These are phyloP conservation scores for Coelastrella sp. DNA, from an alignment of 139 green algal species.

Conservation along the genomic window DNA sequence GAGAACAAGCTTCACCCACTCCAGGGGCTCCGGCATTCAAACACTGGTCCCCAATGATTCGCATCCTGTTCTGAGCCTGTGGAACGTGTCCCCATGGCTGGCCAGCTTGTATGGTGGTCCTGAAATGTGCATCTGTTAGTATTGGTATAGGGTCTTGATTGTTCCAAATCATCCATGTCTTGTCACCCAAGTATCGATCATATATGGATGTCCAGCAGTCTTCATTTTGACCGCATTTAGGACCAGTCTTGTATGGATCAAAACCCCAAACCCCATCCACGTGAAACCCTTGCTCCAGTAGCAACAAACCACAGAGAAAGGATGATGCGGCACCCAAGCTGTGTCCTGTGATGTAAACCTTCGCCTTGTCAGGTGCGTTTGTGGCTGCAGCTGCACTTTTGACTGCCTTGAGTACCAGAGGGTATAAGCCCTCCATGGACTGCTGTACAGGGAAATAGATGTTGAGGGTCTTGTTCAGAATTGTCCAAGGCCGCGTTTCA, in stretches of 20 bases:
- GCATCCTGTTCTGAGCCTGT: neutral
- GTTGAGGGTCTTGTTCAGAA: neutral
- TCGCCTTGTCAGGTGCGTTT: neutral
- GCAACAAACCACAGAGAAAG: neutral
- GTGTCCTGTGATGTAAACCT: neutral
- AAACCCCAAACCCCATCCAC: neutral
- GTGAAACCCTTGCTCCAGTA: neutral
- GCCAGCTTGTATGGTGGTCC: neutral
- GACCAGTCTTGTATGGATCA: no score
- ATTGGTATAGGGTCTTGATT: constrained; percentile 15
- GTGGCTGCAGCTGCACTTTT: constrained; percentile 1
- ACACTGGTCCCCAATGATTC: constrained; percentile 15
- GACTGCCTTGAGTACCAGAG: neutral
- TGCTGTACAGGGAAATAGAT: neutral
- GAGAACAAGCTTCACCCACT: neutral
- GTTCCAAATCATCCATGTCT: constrained; percentile 14
- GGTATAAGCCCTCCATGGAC: neutral
- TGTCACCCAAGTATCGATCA: neutral
- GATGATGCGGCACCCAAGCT: neutral
- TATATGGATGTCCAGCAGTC: constrained; percentile 20
- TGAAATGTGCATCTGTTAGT: neutral
- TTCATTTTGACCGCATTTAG: no score
- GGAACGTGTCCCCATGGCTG: neutral
- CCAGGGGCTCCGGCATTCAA: neutral
- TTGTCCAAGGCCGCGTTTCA: neutral